Evolutionary conservation across 495 filamentous ascomycete genomes (phyloP), one percentile per base, ranked within the genome.

Genomic region (Trichoderma erinaceum): DNA sequence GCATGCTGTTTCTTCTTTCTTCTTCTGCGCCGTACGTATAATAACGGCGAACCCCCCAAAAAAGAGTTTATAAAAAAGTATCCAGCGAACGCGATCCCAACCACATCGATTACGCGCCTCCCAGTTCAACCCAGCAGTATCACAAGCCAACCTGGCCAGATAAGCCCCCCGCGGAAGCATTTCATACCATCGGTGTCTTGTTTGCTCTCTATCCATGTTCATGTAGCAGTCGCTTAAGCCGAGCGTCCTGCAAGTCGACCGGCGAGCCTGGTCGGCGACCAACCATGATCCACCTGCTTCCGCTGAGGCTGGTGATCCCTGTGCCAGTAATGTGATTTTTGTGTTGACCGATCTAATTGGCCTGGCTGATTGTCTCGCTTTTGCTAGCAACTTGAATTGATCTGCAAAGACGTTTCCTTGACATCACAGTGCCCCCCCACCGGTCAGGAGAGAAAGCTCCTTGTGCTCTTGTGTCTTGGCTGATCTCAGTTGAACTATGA

Each of bases 261-360:
- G 56, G 56, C 35, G 56, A 61, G 56, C 13, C 16, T 32, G 56
- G 7, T 61, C 16, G 11, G n/a, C 56, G 23, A 25, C 56, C 56
- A 61, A 32, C 56, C 56, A 61, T 23, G 25, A 21, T 21, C 12
- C 7, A 11, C 10, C 11, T 23, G 3, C 56, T 32, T 61, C 25
- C 56, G 56, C 25, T 61, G 56, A 61, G 56, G 56, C 56, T 61
- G 56, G 11, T 61, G 56, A 61, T 32, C 56, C 56, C 25, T 61
- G 56, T 61, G 35, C 11, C 15, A 13, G 6, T 23, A 35, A 11
- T 23, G 23, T 13, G 3, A 4, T 15, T n/a, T 16, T 48, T 13
- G n/a, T 16, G 44, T 16, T n/a, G 10, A 16, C 18, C n/a, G 13
- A 15, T 18, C 35, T 25, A 11, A 61, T 61, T 61, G 56, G 56